Conservation (phyloP, 2,329 filamentous ascomycete genomes). For the Colletotrichum spinosum region DNA sequence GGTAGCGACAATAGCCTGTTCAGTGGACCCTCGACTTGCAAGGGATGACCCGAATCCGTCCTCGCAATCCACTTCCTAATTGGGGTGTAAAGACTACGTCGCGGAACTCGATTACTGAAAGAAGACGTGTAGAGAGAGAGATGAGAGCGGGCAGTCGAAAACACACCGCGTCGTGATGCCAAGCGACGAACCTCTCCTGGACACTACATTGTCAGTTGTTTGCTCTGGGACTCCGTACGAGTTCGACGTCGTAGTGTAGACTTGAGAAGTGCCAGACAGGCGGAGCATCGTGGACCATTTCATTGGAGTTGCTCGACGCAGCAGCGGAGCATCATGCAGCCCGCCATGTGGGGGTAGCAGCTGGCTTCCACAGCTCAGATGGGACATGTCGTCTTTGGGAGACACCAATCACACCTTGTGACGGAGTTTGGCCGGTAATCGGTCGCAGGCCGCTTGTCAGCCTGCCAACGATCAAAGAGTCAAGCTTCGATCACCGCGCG, state of each 20-base stretch:
- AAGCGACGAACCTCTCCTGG: too few relatives aligned
- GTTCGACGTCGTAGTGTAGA: too few relatives aligned
- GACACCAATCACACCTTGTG: background rate
- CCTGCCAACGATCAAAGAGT: background rate
- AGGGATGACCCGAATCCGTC: background rate
- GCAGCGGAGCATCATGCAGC: background rate
- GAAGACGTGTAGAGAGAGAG: too few relatives aligned
- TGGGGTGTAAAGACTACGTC: too few relatives aligned
- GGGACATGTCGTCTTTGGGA: background rate
- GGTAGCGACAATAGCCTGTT: background rate
- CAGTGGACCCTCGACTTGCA: constrained; percentile 6
- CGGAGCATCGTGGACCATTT: constrained; percentile 21
- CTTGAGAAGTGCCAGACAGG: constrained; percentile 22
- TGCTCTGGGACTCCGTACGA: too few relatives aligned
- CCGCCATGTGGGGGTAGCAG: background rate
- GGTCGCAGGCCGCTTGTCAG: constrained; percentile 4
- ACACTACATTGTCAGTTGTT: too few relatives aligned
- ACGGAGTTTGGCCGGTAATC: background rate
- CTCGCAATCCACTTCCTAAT: background rate
- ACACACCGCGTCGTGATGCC: too few relatives aligned
- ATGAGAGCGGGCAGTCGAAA: too few relatives aligned
- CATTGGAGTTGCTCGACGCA: background rate
- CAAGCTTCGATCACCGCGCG: constrained; percentile 8
- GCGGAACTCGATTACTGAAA: too few relatives aligned
- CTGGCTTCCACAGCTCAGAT: background rate